Percentiles rank a stretch among this genome's conserved stretches.
Evolutionary conservation across 2,329 filamentous ascomycete species (phyloP).

Genomic region (Apiospora koreana): DNA sequence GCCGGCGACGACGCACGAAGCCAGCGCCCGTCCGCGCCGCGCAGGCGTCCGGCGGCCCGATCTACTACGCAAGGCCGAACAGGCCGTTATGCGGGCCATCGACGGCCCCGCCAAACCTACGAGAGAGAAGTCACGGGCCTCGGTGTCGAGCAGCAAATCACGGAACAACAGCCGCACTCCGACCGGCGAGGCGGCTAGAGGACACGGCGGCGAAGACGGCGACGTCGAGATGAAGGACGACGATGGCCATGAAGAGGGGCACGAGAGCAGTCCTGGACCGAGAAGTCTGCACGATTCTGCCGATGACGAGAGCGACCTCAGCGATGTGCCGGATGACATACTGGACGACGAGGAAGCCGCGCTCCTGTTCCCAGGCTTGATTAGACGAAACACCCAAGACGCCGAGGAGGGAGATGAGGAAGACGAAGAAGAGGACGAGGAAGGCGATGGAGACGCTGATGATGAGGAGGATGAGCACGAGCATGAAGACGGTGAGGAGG

Average conservation of each 20-base stretch:
- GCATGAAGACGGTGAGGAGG: slow-evolving; percentile 21
- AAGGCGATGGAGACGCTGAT: slow-evolving; percentile 23
- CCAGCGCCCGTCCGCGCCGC: slow-evolving; percentile 42
- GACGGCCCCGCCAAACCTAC: slow-evolving; percentile 49
- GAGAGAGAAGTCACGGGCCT: slow-evolving; percentile 51
- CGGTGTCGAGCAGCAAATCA: slow-evolving; percentile 52
- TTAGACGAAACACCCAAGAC: slow-evolving; percentile 34
- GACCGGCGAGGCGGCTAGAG: slow-evolving; percentile 26
- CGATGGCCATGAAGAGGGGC: slow-evolving; percentile 18
- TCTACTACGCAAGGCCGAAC: slow-evolving; percentile 62
- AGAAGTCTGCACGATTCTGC: slow-evolving; percentile 66
- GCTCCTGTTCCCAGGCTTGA: slow-evolving; percentile 52
- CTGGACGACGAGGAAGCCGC: slow-evolving; percentile 54
- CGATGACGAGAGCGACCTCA: slow-evolving; percentile 70
- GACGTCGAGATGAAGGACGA: slow-evolving; percentile 28
- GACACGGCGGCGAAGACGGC: slow-evolving; percentile 33
- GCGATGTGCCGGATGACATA: slow-evolving; percentile 56
- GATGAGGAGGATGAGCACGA: slow-evolving; percentile 19
- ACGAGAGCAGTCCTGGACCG: slow-evolving; percentile 48
- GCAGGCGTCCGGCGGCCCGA: slow-evolving; percentile 55
- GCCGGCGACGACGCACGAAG: slow-evolving; percentile 33
- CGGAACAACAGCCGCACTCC: slow-evolving; percentile 38
- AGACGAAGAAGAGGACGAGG: slow-evolving; percentile 21
- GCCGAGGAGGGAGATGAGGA: slow-evolving; percentile 19
- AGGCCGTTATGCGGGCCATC: slow-evolving; percentile 52